phyloP scores from a whole-genome alignment of 2,329 filamentous ascomycete genomes.

The Ophiobolus disseminans region DNA sequence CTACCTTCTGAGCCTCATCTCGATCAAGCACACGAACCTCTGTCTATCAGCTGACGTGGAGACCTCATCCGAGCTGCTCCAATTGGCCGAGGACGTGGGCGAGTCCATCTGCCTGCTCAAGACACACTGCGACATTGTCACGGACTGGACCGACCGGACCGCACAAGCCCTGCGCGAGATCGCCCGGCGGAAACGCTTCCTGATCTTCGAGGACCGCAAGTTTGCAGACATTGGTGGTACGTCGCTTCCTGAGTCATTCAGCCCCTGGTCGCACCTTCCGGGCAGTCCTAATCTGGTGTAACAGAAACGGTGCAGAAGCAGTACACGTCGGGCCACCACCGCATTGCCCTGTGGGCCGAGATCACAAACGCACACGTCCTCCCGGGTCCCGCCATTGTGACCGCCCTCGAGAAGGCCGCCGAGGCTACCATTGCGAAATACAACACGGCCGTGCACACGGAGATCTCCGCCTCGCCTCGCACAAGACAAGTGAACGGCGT shows the following conservation, averaged over 20 bases:
- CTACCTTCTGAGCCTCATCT: conserved; percentile 58
- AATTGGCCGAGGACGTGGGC: conserved; percentile 64
- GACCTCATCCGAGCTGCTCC: conserved; percentile 62
- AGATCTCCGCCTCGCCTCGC: conserved; percentile 53
- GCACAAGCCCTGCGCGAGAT: conserved; percentile 57
- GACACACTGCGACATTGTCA: conserved; percentile 68
- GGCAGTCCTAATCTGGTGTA: conserved; percentile 12
- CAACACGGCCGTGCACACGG: conserved; percentile 60
- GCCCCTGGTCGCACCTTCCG: neutral
- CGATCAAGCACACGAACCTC: conserved; percentile 59
- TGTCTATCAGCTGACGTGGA: conserved; percentile 65
- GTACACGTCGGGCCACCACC: conserved; percentile 59
- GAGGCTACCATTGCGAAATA: conserved; percentile 55
- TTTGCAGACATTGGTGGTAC: conserved; percentile 64
- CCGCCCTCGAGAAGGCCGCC: conserved; percentile 58
- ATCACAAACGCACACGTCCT: conserved; percentile 62
- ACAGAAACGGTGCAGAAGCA: conserved; percentile 62
- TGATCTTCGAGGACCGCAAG: conserved; percentile 63
- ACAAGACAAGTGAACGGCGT: conserved; percentile 35
- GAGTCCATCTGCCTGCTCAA: conserved; percentile 67
- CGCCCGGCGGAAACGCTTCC: conserved; percentile 57
- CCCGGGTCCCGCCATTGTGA: conserved; percentile 60
- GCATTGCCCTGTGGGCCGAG: conserved; percentile 60
- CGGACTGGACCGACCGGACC: conserved; percentile 66
- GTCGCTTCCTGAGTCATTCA: conserved; percentile 19